Evolutionary conservation across 225 moss, liverwort and hornwort species (phyloP), one percentile per base, ranked within the genome.

Genomic region (Polytrichum commune): DNA sequence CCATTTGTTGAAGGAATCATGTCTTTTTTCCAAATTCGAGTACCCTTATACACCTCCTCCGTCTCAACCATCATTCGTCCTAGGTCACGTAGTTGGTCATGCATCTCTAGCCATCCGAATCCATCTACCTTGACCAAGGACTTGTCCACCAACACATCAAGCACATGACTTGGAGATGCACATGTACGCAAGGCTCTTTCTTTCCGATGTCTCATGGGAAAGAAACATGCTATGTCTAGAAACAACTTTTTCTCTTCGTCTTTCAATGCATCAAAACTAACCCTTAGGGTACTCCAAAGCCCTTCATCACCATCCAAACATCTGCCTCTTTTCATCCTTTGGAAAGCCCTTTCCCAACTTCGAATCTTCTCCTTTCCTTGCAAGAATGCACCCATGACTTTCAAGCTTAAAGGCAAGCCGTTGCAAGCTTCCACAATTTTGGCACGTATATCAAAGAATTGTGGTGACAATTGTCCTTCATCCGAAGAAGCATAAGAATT

Each of bases 321-420:
- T 29, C 29, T 65, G 3, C 28, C 64, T 13, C 19, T 65, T 65
- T 65, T 32, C 18, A 65, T 28, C 25, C 64, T 65, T 65, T 65
- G 64, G 16, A 65, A 65, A 28, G 64, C 64, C 7, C 13, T 4
- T 25, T 65, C 64, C 64, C 64, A 65, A 28, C 27, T 7, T 30
- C 29, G 64, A 27, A 65, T 16, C 27, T 9, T 28, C 64, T 65
- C 25, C 25, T 28, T 65, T 19, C 29, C 64, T 13, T 30, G 10
- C 27, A 65, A 65, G 20, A 28, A 65, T 18, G 13, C 9, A 30
- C 28, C 64, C 29, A 65, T 65, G 25, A 65, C 64, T 30, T 65
- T 65, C 64, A 65, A 65, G 19, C 64, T 65, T 16, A 65, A 65
- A 28, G 64, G 64, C 27, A 65, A 30, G 64, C 64, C 27, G 1